Percentiles rank a stretch among this genome's conserved stretches.
Conservation (phyloP, 164 flowering plant species). For the Tetracentron sinense region DNA sequence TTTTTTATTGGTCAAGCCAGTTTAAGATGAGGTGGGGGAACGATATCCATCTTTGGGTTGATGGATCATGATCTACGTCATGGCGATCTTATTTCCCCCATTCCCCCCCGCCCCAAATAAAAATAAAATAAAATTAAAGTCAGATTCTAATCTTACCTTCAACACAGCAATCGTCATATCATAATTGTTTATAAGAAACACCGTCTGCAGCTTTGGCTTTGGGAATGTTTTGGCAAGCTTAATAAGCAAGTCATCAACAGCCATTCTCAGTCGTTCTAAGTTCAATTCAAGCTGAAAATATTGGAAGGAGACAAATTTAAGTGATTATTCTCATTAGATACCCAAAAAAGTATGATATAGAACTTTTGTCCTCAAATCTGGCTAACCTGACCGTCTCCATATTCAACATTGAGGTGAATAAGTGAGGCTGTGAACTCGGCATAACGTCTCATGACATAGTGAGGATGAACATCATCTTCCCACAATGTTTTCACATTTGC, state of each 20-base stretch:
- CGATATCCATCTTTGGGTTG: no score
- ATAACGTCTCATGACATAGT: constrained; percentile 96
- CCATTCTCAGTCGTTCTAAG: constrained; percentile 91
- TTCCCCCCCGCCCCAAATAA: no score
- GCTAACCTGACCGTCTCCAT: constrained; percentile 96
- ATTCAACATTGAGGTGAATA: constrained; percentile 83
- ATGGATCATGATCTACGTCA: background rate
- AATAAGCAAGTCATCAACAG: constrained; percentile 81
- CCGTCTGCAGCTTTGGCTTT: constrained; percentile 71
- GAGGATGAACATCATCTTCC: constrained; percentile 99
- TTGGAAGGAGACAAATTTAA: background rate
- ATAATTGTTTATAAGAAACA: constrained; percentile 94
- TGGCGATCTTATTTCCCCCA: background rate
- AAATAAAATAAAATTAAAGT: background rate
- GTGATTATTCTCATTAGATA: background rate
- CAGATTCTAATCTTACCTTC: constrained; percentile 48
- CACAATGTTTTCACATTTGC: constrained; percentile 83
- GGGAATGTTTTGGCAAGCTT: constrained; percentile 75
- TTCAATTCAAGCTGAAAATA: constrained; percentile 79
- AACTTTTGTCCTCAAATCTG: background rate
- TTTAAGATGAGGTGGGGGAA: background rate
- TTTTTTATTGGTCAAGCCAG: background rate
- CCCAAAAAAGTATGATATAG: background rate
- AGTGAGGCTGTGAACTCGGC: constrained; percentile 98
- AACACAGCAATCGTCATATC: constrained; percentile 91